Conservation (phyloP, 768 basidiomycete species). For the Kwoniella heveanensis region DNA sequence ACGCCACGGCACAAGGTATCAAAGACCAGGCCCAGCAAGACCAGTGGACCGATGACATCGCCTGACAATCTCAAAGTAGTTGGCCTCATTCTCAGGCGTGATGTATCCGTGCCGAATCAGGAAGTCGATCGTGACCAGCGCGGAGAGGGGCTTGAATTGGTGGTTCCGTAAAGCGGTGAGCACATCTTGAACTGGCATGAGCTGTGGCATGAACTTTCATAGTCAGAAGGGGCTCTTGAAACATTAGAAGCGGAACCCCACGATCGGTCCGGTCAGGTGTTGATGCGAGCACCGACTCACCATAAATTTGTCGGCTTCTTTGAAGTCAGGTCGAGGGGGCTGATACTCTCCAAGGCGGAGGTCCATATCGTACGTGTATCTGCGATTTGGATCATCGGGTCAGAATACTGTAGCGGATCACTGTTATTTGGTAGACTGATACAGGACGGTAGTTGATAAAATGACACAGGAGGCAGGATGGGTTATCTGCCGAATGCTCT, state of each 20-base stretch:
- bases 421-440: too few species aligned
- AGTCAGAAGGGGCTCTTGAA: too few species aligned
- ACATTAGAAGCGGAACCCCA: too few species aligned
- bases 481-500: too few species aligned
- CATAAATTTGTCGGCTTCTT: neutral
- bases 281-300: neutral
- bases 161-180: constrained; percentile 67
- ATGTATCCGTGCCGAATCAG: constrained; percentile 81
- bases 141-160: constrained; percentile 91
- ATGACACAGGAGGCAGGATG: too few species aligned
- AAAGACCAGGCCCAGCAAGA: constrained; percentile 33
- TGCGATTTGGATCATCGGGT: neutral
- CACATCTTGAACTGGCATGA: constrained; percentile 69
- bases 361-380: neutral
- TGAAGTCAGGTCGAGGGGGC: neutral
- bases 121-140: constrained; percentile 83
- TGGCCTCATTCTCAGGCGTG: constrained; percentile 82
- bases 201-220: constrained; percentile 57
- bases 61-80: constrained; percentile 69
- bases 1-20: too few species aligned
- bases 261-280: too few species aligned
- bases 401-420: too few species aligned
- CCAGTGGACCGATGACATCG: constrained; percentile 37
- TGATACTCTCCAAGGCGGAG: neutral
- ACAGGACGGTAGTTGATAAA: too few species aligned